Base-by-base conservation (phyloP, 108 stramenopile species). In the Nitzschia sp. region DNA sequence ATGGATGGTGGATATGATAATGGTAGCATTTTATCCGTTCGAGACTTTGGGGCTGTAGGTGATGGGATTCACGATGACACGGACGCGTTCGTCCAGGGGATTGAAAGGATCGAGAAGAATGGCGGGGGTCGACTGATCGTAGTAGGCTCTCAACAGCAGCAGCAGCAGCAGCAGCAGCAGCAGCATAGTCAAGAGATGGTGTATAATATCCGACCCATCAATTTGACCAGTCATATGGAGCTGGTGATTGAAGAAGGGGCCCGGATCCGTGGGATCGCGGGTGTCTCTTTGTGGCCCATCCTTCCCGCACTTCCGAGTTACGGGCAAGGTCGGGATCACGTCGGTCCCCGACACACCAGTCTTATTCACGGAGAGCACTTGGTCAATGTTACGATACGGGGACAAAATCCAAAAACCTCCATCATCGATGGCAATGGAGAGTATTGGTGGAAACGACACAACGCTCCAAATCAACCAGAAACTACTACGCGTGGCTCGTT, bases 61-160 rank as follows among this genome's bases (percentile, higher is more conserved):
- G 65, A 80, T 56, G 71, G 75, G 0, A 38, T 30, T 3, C 23
- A 21, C 21, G 79, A 80, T 46, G 75, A 80, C 60, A 80, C 79
- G 16, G 29, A 6, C 30, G 65, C 70, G 8, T 55, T 80, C 21
- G 68, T 61, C 53, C 16, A 27, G 30, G 70, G 63, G 15, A 46
- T 80, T 15, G 31, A 30, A 21, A 28, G 26, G 8, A 60, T 63
- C 2, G 53, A 33, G 8, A 15, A 48, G 21, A 45, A 25, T 15
- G 60, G 60, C 2, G 60, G 60, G 0, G 60, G 60, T 44, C 36
- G 41, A 2, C 9, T 61, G 23, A 26, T 61, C n/a, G 53, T 76
- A 21, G 23, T 50, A 8, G 45, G 57, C 25, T 64, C 77, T 2
- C 33, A 35, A 25, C 32, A 66, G 25, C 16, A 45, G n/a, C 1